Evolutionary conservation across 2,329 filamentous ascomycete species (phyloP), one percentile per base, ranked within the genome.

Genomic region (Xylariaceae sp.): DNA sequence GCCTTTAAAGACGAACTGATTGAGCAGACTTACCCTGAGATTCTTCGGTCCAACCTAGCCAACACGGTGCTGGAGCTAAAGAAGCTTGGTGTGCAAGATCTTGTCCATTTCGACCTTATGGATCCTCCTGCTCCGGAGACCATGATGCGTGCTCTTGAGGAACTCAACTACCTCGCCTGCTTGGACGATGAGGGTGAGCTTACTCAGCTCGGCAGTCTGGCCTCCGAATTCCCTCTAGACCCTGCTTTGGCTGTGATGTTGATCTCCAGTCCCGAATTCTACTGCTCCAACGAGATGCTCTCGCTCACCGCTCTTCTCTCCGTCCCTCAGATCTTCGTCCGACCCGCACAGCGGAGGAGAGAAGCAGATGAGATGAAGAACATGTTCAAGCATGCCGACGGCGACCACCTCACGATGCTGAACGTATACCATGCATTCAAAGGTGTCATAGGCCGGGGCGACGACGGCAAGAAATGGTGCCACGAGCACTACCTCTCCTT

Each of bases 351-450:
- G 62, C 86, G 89, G 59, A 85, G 91, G 54, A 95, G 95, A 73
- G 86, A 89, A 41, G 94, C 94, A 42, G 94, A 99, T 67, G 90
- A 96, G 69, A 97, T 97, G 90, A 99, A 99, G 77, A 80, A 85
- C 36, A 81, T 92, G 38, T 99, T 99, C 64, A 86, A 89, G 27
- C 94, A 99, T 66, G 83, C 85, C 1, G 92, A 97, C 57, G 94
- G 94, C 47, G 94, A 99, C 65, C 94, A 99, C 65, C 78, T 99
- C 40, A 97, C 94, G 14, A 86, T 99, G 68, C 82, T 99, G 53
- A 99, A 99, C 67, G 92, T 92, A 41, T 99, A 97, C 71, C 95
- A 99, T 68, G 94, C 94, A 18, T 99, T 96, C 82, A 96, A 95
- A 74, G 77, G 83, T 39, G 83, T 64, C 75, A 80, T 59, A 77